Percentiles rank a stretch among this genome's conserved stretches.
phyloP scores from a whole-genome alignment of 2,329 filamentous ascomycete species.

The Curvularia verruculosa region DNA sequence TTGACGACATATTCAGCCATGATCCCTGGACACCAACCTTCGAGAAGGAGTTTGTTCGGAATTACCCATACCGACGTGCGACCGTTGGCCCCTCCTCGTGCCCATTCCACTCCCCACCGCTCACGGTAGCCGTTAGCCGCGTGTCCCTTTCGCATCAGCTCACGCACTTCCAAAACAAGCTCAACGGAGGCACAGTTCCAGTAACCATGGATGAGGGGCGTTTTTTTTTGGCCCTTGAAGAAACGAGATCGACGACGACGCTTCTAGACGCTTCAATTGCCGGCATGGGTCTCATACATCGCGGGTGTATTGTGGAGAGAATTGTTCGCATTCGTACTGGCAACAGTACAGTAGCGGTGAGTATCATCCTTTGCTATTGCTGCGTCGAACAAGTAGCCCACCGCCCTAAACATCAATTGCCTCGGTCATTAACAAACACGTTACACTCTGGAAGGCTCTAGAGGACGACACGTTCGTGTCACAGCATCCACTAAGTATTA shows the following conservation, averaged over 20 bases:
- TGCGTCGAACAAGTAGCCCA: background rate
- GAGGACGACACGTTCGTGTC: constrained; percentile 30
- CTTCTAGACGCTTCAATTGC: constrained; percentile 8
- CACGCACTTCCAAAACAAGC: constrained; percentile 9
- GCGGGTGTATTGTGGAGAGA: constrained; percentile 23
- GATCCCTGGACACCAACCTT: constrained; percentile 27
- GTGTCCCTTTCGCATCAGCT: constrained; percentile 12
- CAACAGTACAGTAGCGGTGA: constrained; percentile 13
- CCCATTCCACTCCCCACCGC: constrained; percentile 13
- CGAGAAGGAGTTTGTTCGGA: constrained; percentile 32
- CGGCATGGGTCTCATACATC: constrained; percentile 6
- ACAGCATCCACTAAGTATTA: constrained; percentile 16
- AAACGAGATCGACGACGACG: constrained; percentile 12
- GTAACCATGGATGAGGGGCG: constrained; percentile 1
- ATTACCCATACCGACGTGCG: constrained; percentile 22
- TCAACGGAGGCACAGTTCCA: constrained; percentile 10
- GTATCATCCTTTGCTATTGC: constrained; percentile 7
- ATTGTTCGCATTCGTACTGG: constrained; percentile 11
- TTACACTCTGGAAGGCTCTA: constrained; percentile 9
- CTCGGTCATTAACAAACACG: constrained; percentile 8
- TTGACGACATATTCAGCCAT: constrained; percentile 20
- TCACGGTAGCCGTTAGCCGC: constrained; percentile 17
- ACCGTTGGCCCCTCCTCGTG: constrained; percentile 22
- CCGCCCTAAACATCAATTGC: background rate
- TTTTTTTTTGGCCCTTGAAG: background rate